Percentiles rank a stretch among this genome's conserved stretches.
These are phyloP conservation scores for Diutina siamensis DNA, from an alignment of 1,139 yeast genomes.

Conservation along the genomic window DNA sequence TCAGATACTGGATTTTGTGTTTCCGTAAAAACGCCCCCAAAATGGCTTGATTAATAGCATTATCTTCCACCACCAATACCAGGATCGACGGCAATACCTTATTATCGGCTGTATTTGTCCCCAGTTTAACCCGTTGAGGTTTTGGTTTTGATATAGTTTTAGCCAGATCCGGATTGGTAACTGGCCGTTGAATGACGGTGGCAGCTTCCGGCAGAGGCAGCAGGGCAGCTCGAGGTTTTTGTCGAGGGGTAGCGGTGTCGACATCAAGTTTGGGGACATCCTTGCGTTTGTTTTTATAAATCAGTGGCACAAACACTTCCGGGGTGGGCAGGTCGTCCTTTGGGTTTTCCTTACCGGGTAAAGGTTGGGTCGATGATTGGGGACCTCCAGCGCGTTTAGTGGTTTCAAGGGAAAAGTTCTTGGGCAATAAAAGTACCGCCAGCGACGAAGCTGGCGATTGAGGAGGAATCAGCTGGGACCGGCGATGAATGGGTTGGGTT, in stretches of 20 bases:
- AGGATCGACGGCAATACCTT: constrained; percentile 68
- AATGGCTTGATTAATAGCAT: constrained; percentile 87
- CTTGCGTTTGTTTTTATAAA: background rate
- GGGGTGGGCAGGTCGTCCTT: background rate
- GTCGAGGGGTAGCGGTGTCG: background rate
- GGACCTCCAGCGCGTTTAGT: background rate
- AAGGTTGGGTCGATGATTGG: background rate
- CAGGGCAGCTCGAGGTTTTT: background rate
- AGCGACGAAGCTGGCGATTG: constrained; percentile 1
- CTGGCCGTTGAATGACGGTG: background rate
- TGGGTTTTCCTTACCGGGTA: background rate
- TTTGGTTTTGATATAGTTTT: background rate
- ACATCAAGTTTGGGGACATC: background rate
- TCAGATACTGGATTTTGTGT: constrained; percentile 73
- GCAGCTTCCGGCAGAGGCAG: background rate
- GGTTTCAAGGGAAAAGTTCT: constrained; percentile 23
- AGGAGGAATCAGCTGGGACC: background rate
- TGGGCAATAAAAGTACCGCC: constrained; percentile 34
- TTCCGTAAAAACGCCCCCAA: constrained; percentile 83
- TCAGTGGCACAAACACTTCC: background rate
- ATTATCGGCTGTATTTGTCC: constrained; percentile 12
- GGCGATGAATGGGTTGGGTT: background rate
- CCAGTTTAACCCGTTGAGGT: background rate
- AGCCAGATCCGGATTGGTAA: background rate
- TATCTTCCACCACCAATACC: constrained; percentile 91